Evolutionary conservation across 371 early-diverging fungal species (phyloP).

Genomic region (Blastocladiella emersonii): DNA sequence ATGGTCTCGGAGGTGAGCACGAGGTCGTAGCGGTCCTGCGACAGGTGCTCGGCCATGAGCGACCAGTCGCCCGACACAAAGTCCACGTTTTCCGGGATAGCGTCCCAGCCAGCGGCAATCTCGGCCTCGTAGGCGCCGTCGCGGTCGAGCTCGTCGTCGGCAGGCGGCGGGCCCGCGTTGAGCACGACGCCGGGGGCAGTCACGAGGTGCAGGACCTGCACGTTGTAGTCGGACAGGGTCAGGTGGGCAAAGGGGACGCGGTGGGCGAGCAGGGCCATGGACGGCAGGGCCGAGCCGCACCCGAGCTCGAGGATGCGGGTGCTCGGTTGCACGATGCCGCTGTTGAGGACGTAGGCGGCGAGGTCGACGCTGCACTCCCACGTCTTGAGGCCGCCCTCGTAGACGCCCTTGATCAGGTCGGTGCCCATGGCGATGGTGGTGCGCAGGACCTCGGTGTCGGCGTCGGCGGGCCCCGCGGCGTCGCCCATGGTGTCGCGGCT

Average conservation of each 20-base stretch:
- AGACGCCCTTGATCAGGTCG: constrained; percentile 72
- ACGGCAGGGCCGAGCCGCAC: constrained; percentile 80
- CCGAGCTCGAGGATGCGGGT: constrained; percentile 49
- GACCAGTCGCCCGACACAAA: constrained; percentile 62
- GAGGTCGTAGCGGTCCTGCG: constrained; percentile 55
- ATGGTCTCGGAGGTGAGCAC: constrained; percentile 89
- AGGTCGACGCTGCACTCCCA: constrained; percentile 90
- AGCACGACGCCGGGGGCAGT: constrained; percentile 81
- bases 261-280: constrained; percentile 32
- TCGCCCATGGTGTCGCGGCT: background rate
- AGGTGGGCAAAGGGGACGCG: constrained; percentile 31
- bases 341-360: constrained; percentile 33
- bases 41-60: constrained; percentile 16
- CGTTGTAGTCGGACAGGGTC: constrained; percentile 85
- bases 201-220: constrained; percentile 65
- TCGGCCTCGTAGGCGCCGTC: constrained; percentile 4
- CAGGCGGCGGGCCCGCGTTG: constrained; percentile 43
- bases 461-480: background rate
- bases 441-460: background rate
- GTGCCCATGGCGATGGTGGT: background rate
- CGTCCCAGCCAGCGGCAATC: constrained; percentile 17
- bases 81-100: constrained; percentile 22
- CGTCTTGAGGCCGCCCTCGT: constrained; percentile 89
- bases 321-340: background rate
- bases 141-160: constrained; percentile 15